These are phyloP conservation scores for Phytophthora kernoviae DNA, from an alignment of 352 stramenopile species.

Conservation along the genomic window DNA sequence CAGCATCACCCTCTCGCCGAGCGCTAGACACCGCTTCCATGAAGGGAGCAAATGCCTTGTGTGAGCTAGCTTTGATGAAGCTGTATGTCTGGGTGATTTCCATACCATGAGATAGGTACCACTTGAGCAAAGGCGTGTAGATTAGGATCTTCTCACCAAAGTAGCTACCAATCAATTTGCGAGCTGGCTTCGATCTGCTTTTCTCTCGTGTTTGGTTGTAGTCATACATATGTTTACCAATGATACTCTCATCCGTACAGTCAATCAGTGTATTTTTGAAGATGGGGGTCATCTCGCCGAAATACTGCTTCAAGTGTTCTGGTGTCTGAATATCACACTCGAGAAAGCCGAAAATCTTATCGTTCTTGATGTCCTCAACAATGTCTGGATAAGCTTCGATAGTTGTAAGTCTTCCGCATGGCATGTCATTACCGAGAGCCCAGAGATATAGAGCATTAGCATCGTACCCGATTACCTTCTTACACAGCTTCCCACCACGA, in stretches of 20 bases:
- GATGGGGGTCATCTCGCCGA: conserved; percentile 34
- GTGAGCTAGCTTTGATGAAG: conserved; percentile 7
- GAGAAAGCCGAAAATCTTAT: conserved; percentile 45
- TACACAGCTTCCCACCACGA: conserved; percentile 15
- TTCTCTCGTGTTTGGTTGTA: conserved; percentile 8
- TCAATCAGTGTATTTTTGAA: conserved; percentile 26
- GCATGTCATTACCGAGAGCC: conserved; percentile 27
- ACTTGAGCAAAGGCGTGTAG: conserved; percentile 41
- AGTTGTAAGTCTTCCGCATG: conserved; percentile 26
- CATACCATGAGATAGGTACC: conserved; percentile 39
- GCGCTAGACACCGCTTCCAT: conserved; percentile 30
- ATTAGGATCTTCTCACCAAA: conserved; percentile 45
- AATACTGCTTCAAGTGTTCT: conserved; percentile 36
- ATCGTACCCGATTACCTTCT: conserved; percentile 35
- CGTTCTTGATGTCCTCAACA: conserved; percentile 35
- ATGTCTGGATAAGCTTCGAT: conserved; percentile 31
- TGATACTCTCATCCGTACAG: conserved; percentile 7
- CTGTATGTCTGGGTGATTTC: conserved; percentile 30
- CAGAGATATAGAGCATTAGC: conserved; percentile 6
- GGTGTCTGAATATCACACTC: conserved; percentile 47
- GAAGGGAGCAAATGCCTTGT: conserved; percentile 18
- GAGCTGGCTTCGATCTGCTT: conserved; percentile 14
- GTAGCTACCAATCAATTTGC: conserved; percentile 42
- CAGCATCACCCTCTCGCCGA: conserved; percentile 27
- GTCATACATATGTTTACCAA: conserved; percentile 20